phyloP scores from a whole-genome alignment of 2,329 filamentous ascomycete genomes.

The Sporothrix humicola region DNA sequence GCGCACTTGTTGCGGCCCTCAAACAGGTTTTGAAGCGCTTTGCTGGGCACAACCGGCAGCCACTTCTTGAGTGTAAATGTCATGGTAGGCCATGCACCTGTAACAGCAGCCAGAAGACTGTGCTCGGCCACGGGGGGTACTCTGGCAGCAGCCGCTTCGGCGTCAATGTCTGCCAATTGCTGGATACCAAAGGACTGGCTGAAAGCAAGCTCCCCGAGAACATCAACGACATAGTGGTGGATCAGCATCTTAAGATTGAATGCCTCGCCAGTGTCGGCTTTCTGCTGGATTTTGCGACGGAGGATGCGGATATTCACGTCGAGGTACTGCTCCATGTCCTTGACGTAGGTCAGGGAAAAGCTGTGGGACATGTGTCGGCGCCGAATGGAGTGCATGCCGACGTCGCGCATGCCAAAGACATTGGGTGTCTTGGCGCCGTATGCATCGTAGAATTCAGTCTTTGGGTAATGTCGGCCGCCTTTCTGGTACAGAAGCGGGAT shows the following conservation, averaged over 20 bases:
- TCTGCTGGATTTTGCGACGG: slow-evolving; percentile 38
- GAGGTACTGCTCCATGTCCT: slow-evolving; percentile 46
- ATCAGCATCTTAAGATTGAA: slow-evolving; percentile 45
- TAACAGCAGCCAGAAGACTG: slow-evolving; percentile 43
- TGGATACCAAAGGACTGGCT: slow-evolving; percentile 45
- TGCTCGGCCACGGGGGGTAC: slow-evolving; percentile 46
- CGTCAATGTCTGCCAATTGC: slow-evolving; percentile 9
- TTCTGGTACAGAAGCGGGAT: slow-evolving; percentile 40
- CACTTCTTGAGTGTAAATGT: slow-evolving; percentile 25
- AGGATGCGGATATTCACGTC: slow-evolving; percentile 44
- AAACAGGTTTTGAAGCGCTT: slow-evolving; percentile 41
- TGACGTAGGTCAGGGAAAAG: slow-evolving; percentile 45
- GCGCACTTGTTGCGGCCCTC: slow-evolving; percentile 39
- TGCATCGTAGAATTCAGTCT: slow-evolving; percentile 47
- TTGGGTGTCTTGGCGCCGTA: slow-evolving; percentile 44
- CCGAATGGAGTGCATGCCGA: slow-evolving; percentile 40
- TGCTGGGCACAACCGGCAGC: slow-evolving; percentile 37
- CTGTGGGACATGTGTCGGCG: slow-evolving; percentile 44
- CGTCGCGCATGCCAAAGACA: slow-evolving; percentile 46
- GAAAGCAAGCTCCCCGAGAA: slow-evolving; percentile 44
- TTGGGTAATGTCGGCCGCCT: slow-evolving; percentile 42
- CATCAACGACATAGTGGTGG: slow-evolving; percentile 41
- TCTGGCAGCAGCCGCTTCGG: slow-evolving; percentile 40
- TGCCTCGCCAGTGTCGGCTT: slow-evolving; percentile 13
- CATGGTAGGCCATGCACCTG: slow-evolving; percentile 38